phyloP scores from a whole-genome alignment of 306 rosid genomes.

The Castanopsis chinensis region DNA sequence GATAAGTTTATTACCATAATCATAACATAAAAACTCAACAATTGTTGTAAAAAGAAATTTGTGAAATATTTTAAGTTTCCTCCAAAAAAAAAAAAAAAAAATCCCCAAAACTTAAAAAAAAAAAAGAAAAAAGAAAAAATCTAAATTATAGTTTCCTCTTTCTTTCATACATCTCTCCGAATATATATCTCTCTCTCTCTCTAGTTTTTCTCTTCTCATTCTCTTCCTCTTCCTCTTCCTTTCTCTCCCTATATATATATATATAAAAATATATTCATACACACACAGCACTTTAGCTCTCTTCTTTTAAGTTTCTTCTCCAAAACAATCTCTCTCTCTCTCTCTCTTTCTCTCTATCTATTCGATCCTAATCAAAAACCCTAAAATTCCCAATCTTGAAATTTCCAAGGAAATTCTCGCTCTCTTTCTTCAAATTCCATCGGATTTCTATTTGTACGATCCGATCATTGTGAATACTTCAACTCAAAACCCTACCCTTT shows the following conservation, averaged over 20 bases:
- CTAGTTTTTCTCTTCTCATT: neutral
- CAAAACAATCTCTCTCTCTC: constrained; percentile 23
- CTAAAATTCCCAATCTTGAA: constrained; percentile 16
- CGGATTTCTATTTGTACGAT: constrained; percentile 25
- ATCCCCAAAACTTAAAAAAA: neutral
- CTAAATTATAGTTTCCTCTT: no score
- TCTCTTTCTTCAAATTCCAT: constrained; percentile 20
- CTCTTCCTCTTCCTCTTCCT: neutral
- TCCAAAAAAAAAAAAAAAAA: neutral
- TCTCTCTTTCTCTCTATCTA: constrained; percentile 16
- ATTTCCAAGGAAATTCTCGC: neutral
- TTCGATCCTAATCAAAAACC: constrained; percentile 34
- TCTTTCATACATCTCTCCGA: neutral
- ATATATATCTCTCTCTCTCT: neutral
- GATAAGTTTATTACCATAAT: no score
- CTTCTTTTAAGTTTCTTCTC: constrained; percentile 38
- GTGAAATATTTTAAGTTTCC: no score
- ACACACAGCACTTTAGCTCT: constrained; percentile 23
- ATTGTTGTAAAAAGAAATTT: no score
- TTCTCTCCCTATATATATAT: constrained; percentile 1
- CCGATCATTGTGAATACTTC: constrained; percentile 31
- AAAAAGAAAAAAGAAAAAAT: neutral
- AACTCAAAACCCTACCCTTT: constrained; percentile 27
- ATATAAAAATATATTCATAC: neutral
- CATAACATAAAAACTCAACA: no score